Conservation (phyloP, 768 basidiomycete species). For the Crucibulum laeve region DNA sequence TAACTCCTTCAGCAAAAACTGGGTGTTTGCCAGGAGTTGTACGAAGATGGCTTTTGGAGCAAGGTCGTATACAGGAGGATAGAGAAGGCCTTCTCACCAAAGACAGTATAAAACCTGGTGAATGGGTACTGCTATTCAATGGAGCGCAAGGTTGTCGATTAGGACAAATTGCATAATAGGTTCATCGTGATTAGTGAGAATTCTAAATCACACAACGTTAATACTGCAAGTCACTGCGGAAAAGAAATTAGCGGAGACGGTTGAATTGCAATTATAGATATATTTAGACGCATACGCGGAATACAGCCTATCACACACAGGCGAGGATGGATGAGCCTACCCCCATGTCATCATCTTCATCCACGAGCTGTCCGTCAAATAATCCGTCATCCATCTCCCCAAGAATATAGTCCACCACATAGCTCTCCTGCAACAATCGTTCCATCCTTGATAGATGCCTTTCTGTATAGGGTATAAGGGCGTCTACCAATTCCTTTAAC, state of each 20-base stretch:
- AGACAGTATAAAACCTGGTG: constrained; percentile 43
- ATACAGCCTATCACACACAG: too few species aligned
- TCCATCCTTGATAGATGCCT: constrained; percentile 86
- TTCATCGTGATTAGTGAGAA: neutral
- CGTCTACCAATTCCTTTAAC: constrained; percentile 77
- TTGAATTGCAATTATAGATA: too few species aligned
- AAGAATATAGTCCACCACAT: constrained; percentile 86
- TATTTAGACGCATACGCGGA: too few species aligned
- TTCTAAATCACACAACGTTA: too few species aligned
- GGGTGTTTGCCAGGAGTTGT: constrained; percentile 75
- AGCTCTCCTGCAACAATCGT: constrained; percentile 89
- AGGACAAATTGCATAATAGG: constrained; percentile 33
- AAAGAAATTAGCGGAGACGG: too few species aligned
- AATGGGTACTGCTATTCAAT: constrained; percentile 69
- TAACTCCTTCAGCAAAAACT: constrained; percentile 55
- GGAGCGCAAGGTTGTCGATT: constrained; percentile 67
- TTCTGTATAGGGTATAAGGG: constrained; percentile 90
- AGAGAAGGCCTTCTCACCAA: constrained; percentile 34
- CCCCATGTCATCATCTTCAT: constrained; percentile 44
- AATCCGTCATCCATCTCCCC: constrained; percentile 85
- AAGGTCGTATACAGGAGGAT: constrained; percentile 51
- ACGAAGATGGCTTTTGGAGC: constrained; percentile 64
- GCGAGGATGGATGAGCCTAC: constrained; percentile 24
- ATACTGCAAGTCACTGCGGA: too few species aligned
- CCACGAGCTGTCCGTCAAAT: constrained; percentile 41